Percentiles rank a stretch among this genome's conserved stretches.
These are phyloP conservation scores for Coemansia nantahalensis DNA, from an alignment of 192 early-diverging fungal genomes.

Conservation along the genomic window DNA sequence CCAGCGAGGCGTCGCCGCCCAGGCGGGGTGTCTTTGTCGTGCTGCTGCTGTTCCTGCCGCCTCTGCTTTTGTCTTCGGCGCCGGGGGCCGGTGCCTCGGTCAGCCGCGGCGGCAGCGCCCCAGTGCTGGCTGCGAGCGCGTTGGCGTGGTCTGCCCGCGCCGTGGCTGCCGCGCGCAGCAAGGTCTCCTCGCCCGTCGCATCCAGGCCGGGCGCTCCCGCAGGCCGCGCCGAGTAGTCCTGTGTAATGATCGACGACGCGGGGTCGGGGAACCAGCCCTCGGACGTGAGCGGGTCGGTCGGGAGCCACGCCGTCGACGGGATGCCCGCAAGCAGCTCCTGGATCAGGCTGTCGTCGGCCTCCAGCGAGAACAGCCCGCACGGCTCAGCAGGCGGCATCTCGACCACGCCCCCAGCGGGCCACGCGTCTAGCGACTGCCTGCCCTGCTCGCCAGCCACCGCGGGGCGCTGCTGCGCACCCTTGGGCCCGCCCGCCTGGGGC, in stretches of 20 bases:
- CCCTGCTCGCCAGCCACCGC: not conserved
- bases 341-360: slow-evolving; percentile 34
- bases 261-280: slow-evolving; percentile 49
- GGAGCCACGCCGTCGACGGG: slow-evolving; percentile 40
- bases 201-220: not conserved
- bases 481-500: no score
- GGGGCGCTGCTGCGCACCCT: no score
- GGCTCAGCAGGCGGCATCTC: slow-evolving; percentile 3
- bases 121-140: not conserved
- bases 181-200: not conserved
- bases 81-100: no score
- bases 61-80: no score
- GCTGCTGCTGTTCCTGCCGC: no score
- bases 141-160: not conserved
- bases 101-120: not conserved
- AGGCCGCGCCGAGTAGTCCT: slow-evolving; percentile 9
- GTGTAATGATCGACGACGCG: slow-evolving; percentile 29
- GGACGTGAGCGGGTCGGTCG: slow-evolving; percentile 47
- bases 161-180: not conserved
- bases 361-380: slow-evolving; percentile 10
- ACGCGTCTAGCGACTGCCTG: no score
- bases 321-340: slow-evolving; percentile 49
- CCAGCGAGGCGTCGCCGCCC: not conserved
- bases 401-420: not conserved
- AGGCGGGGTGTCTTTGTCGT: not conserved